phyloP scores from a whole-genome alignment of 73 alveolate genomes.

The Stentor coeruleus region DNA sequence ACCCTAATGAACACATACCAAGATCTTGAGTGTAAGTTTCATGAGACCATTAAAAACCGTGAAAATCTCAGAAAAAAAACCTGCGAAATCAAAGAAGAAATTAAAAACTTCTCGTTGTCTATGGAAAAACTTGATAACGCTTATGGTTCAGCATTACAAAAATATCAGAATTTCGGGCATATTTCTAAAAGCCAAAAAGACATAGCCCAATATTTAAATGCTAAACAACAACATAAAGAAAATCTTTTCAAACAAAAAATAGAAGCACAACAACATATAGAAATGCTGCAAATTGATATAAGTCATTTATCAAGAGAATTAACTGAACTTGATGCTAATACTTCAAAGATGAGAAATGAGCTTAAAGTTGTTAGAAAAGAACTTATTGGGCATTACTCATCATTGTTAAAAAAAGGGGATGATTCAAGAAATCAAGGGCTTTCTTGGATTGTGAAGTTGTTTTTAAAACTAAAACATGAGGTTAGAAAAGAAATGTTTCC shows the following conservation, averaged over 20 bases:
- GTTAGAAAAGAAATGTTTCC: too few species aligned
- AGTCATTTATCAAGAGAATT: too few species aligned
- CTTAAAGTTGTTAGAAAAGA: not conserved
- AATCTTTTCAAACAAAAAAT: too few species aligned
- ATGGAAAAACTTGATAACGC: not conserved
- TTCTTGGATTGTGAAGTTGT: not conserved
- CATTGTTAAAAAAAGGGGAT: not conserved
- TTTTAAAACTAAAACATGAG: too few species aligned
- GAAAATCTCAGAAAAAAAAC: not conserved
- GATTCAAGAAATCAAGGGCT: constrained; percentile 7
- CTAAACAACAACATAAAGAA: too few species aligned
- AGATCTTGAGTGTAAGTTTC: not conserved
- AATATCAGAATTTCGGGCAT: too few species aligned
- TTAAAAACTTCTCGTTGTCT: not conserved
- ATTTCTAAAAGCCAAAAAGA: too few species aligned
- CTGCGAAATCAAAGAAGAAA: not conserved
- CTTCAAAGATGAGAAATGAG: not conserved
- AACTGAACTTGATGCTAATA: not conserved
- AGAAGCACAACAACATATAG: too few species aligned
- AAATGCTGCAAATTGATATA: too few species aligned
- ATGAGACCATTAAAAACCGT: not conserved
- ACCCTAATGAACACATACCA: not conserved
- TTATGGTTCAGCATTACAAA: too few species aligned
- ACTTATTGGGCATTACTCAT: not conserved
- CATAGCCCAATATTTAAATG: too few species aligned